These are phyloP conservation scores for Penicillium occitanis DNA, from an alignment of 2,329 filamentous ascomycete species.

Conservation along the genomic window DNA sequence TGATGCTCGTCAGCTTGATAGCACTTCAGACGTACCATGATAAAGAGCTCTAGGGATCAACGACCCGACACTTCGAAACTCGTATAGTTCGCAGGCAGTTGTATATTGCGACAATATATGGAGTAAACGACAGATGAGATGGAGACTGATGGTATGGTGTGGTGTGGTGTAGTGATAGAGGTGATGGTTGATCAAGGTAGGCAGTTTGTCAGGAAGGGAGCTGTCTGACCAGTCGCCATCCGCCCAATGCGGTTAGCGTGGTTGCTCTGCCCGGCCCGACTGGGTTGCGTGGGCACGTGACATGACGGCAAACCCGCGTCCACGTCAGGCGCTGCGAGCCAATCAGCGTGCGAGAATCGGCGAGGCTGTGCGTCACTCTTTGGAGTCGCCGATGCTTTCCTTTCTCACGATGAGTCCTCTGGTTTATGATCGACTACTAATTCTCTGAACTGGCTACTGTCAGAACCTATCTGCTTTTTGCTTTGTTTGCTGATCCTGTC, in stretches of 20 bases:
- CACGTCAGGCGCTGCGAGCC: conserved; percentile 7
- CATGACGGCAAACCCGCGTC: conserved; percentile 8
- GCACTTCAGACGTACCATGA: conserved; percentile 17
- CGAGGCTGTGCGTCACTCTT: conserved; percentile 20
- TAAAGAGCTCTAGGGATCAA: conserved; percentile 16
- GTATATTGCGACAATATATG: neutral
- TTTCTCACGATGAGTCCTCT: neutral
- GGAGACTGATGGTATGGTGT: neutral
- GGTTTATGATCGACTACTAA: neutral
- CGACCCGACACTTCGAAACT: neutral
- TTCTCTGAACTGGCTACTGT: neutral
- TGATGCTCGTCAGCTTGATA: conserved; percentile 6
- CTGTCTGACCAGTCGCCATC: conserved; percentile 13
- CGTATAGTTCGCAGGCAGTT: neutral
- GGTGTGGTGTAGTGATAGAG: neutral
- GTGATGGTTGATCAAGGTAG: conserved; percentile 6
- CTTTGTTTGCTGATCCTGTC: neutral
- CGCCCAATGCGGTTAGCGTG: neutral
- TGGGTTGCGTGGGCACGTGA: conserved; percentile 11
- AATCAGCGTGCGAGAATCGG: neutral
- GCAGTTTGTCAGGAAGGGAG: conserved; percentile 13
- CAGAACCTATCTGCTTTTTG: neutral
- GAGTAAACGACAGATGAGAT: neutral
- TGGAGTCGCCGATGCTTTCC: neutral
- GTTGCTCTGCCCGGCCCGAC: conserved; percentile 4